Evolutionary conservation across 2,329 filamentous ascomycete species (phyloP).

Genomic region (Zopfia rhizophila): DNA sequence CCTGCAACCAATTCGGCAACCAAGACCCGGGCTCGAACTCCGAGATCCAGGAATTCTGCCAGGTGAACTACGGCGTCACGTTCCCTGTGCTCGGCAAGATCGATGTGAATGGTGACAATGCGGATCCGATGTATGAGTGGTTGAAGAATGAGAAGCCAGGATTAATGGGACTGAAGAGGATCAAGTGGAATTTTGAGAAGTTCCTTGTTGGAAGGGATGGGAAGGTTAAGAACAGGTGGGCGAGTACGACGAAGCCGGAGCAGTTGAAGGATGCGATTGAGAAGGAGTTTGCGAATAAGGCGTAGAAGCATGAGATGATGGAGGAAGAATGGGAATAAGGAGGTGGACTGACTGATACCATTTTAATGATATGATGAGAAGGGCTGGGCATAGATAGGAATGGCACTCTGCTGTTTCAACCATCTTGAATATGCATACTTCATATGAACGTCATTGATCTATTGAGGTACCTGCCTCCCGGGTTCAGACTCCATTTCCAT

Average conservation of each 20-base stretch:
- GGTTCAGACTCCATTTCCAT: no score
- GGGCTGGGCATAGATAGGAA: no score
- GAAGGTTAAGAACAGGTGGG: conserved; percentile 85
- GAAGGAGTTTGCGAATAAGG: conserved; percentile 67
- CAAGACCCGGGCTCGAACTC: conserved; percentile 84
- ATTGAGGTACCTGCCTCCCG: no score
- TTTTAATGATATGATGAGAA: no score
- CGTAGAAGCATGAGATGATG: neutral
- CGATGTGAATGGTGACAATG: conserved; percentile 88
- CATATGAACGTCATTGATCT: no score
- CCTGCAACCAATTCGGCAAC: conserved; percentile 95
- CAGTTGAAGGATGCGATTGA: conserved; percentile 78
- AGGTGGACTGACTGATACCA: conserved; percentile 12
- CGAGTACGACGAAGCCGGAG: conserved; percentile 88
- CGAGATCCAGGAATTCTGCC: conserved; percentile 78
- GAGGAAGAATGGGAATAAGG: no score
- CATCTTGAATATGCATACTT: no score
- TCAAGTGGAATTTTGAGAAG: conserved; percentile 99
- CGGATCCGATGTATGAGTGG: conserved; percentile 83
- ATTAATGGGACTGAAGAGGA: conserved; percentile 83
- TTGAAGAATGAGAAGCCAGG: conserved; percentile 78
- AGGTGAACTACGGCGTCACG: conserved; percentile 90
- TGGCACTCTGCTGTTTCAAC: no score
- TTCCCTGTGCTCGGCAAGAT: conserved; percentile 94
- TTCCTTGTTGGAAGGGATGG: conserved; percentile 90